Base-by-base conservation (phyloP, 192 early-diverging fungal genomes). In the Cladochytrium replicatum region DNA sequence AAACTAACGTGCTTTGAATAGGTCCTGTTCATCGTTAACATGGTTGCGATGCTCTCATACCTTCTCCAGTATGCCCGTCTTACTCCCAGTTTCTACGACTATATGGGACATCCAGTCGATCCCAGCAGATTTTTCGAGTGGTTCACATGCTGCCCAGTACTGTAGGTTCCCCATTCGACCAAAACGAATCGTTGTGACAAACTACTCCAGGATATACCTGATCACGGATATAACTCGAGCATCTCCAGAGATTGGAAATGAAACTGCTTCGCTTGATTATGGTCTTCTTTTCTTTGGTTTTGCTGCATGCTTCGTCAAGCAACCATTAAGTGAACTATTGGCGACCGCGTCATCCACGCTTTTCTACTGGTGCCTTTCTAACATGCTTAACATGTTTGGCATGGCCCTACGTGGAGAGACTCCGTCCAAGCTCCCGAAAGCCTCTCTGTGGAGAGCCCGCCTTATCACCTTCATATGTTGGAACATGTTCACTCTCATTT, bases 401-500 rank as follows among this genome's bases (percentile, higher is more conserved):
- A n/a, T n/a, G n/a, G n/a, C n/a, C n/a, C n/a, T n/a, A 29, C 47
- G 56, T 43, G 60, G 60, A 17, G 60, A 62, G 28, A 54, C 55
- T 15, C 41, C 40, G 23, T 48, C 48, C 37, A 48, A 32, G 9
- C 39, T 62, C 28, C 53, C 48, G 17, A 28, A 30, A 9, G 46
- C 52, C 46, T 48, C 43, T 19, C 32, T 62, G 19, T 44, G 45
- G 41, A 41, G 45, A 25, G 21, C 43, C 32, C 38, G 55, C 6
- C 25, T 48, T 21, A 41, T 46, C 30, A 54, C 57, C 26, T 8
- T 65, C 23, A 40, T 50, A 31, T 21, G 51, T 4, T 54, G 46
- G 40, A 32, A 24, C 25, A 53, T 42, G 29, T 61, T 65, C 30
- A 39, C 57, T 1, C 9, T 55, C 29, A 38, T 41, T 7, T 65